These are phyloP conservation scores for Liriodendron chinense DNA, from an alignment of 164 flowering plant genomes.

Conservation along the genomic window DNA sequence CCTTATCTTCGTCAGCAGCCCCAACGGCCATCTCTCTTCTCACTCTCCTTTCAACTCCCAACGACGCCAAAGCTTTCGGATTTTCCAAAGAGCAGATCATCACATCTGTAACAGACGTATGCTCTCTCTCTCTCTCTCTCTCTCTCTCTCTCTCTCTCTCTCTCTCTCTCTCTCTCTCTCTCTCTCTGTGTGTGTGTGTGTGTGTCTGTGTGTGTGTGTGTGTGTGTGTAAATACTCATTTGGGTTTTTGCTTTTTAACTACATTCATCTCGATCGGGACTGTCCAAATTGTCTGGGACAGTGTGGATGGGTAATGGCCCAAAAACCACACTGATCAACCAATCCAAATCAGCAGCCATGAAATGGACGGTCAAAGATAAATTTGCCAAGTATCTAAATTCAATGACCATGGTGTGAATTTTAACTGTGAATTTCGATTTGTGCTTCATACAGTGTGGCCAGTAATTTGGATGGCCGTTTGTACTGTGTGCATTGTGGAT, in stretches of 20 bases:
- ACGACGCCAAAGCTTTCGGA: conserved; percentile 58
- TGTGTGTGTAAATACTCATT: not conserved
- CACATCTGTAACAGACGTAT: conserved; percentile 66
- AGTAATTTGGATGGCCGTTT: not conserved
- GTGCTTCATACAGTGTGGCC: not conserved
- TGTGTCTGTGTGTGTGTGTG: not conserved
- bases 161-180: not conserved
- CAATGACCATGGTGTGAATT: not conserved
- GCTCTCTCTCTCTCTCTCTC: not conserved
- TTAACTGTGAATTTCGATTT: not conserved
- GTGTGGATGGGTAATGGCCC: not conserved
- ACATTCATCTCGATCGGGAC: not conserved
- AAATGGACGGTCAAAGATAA: not conserved
- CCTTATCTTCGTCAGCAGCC: not conserved
- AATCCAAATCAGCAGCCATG: not conserved
- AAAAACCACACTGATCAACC: not conserved
- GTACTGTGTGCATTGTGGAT: too few species aligned
- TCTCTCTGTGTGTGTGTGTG: not conserved
- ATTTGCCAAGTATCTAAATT: too few species aligned
- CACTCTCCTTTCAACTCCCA: conserved; percentile 46
- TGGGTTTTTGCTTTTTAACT: not conserved
- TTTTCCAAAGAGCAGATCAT: conserved; percentile 75
- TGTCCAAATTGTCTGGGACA: not conserved
- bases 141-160: not conserved
- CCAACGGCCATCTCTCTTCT: conserved; percentile 21